Evolutionary conservation across 108 stramenopile species (phyloP), one percentile per base, ranked within the genome.

Genomic region (Mediolabrus comicus): DNA sequence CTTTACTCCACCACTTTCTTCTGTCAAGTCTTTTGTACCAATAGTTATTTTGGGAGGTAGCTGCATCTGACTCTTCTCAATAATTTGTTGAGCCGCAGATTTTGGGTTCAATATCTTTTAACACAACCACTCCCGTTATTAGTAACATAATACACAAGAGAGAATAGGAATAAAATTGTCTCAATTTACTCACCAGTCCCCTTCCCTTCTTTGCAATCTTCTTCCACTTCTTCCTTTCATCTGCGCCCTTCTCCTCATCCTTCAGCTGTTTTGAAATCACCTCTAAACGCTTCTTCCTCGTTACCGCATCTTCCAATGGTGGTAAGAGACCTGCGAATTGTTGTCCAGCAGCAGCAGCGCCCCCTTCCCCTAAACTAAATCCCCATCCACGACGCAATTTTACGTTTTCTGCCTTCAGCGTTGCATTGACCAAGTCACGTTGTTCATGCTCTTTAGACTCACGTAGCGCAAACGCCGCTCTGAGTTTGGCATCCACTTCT

Each of bases 381-480:
- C 79, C 74, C 74, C 73, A 75, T 11, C 74, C 54, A 39, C 77
- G 67, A 52, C 69, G 46, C 63, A 66, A 16, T 41, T 66, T 77
- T 1, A 72, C 69, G 41, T 59, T 79, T 31, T 80, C 70, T 1
- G 80, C 69, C 33, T 78, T 78, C 52, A 94, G 65, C 12, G 88
- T 87, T 2, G 88, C 92, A 61, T 90, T 86, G 30, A 94, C 72
- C 24, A 94, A 65, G 24, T 83, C 72, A 14, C 82, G 61, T 61
- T 91, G 89, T 63, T 94, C 92, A 60, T 91, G 88, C 33, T 87
- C 79, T 65, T 94, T 94, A 31, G 83, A 80, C 62, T 91, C 92
- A 2, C 90, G 85, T 14, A 94, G 66, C 0, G 88, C 89, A 65
- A 94, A 94, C 10, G 92, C 90, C 0, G 88, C 80, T 49, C 90